Percentiles rank a stretch among this genome's conserved stretches.
These are phyloP conservation scores for Leishmania arabica DNA, from an alignment of 208 protist species.

Conservation along the genomic window DNA sequence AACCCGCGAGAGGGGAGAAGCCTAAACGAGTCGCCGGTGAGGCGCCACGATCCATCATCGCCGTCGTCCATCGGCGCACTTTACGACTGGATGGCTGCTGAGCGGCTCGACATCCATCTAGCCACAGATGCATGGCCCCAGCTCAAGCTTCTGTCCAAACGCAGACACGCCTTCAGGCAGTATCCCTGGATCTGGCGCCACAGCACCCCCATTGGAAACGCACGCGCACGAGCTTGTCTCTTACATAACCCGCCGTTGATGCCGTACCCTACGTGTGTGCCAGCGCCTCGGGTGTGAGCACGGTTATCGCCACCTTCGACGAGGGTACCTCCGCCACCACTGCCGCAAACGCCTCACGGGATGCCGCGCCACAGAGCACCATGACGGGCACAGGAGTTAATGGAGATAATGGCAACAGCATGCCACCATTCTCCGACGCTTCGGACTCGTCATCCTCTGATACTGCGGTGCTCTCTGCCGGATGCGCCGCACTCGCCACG, in stretches of 20 bases:
- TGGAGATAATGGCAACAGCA: neutral
- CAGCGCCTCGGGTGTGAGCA: conserved; percentile 7
- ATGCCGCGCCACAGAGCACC: conserved; percentile 28
- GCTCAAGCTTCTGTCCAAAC: neutral
- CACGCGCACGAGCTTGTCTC: neutral
- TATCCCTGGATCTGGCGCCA: neutral
- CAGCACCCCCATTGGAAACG: neutral
- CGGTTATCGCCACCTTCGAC: conserved; percentile 10
- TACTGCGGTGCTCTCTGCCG: neutral
- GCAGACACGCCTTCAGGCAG: neutral
- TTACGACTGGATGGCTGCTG: neutral
- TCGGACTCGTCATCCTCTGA: conserved; percentile 4
- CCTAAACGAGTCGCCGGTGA: neutral
- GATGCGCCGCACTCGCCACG: neutral
- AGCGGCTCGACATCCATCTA: neutral
- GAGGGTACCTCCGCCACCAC: conserved; percentile 16
- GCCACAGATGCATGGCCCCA: neutral
- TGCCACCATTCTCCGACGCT: neutral
- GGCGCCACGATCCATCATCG: neutral
- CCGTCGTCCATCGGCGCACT: neutral
- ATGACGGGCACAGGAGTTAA: conserved; percentile 8
- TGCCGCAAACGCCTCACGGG: conserved; percentile 20
- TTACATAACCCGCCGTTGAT: neutral
- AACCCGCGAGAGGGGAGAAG: neutral
- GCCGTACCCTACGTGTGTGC: neutral